Evolutionary conservation across 805 yeast genomes (phyloP).

Genomic region (Yueomyces sp.): DNA sequence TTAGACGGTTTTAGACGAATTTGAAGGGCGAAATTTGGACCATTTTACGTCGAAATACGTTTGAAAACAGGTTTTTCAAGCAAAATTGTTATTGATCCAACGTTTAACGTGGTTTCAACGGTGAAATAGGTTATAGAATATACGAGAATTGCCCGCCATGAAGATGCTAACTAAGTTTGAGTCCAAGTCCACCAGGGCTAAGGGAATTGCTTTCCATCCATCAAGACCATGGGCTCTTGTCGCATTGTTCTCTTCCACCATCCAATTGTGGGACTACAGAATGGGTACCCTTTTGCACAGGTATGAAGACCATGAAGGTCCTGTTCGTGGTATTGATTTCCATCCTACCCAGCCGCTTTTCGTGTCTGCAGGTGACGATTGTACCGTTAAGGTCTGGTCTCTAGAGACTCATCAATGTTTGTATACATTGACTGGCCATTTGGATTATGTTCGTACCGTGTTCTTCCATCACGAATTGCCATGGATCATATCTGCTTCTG

Average conservation of each 20-base stretch:
- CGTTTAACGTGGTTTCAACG: no score
- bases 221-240: conserved; percentile 88
- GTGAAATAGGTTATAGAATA: no score
- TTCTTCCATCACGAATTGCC: conserved; percentile 93
- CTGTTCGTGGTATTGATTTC: conserved; percentile 88
- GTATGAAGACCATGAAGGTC: conserved; percentile 97
- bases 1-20: no score
- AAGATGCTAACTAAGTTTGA: conserved; percentile 86
- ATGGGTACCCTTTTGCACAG: conserved; percentile 97
- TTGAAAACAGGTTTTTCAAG: no score
- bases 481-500: conserved; percentile 92
- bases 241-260: conserved; percentile 93
- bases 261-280: conserved; percentile 97
- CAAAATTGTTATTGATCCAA: no score
- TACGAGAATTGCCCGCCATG: conserved; percentile 29
- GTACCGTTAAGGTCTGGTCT: conserved; percentile 92
- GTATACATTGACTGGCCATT: conserved; percentile 83
- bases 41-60: neutral
- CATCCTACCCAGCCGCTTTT: conserved; percentile 97
- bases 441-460: conserved; percentile 90
- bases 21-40: no score
- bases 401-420: conserved; percentile 80
- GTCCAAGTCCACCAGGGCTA: conserved; percentile 94
- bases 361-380: conserved; percentile 96
- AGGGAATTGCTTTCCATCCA: conserved; percentile 96